Percentiles rank a stretch among this genome's conserved stretches.
Conservation (phyloP, 73 alveolate genomes). For the Strombidium stylifer region DNA sequence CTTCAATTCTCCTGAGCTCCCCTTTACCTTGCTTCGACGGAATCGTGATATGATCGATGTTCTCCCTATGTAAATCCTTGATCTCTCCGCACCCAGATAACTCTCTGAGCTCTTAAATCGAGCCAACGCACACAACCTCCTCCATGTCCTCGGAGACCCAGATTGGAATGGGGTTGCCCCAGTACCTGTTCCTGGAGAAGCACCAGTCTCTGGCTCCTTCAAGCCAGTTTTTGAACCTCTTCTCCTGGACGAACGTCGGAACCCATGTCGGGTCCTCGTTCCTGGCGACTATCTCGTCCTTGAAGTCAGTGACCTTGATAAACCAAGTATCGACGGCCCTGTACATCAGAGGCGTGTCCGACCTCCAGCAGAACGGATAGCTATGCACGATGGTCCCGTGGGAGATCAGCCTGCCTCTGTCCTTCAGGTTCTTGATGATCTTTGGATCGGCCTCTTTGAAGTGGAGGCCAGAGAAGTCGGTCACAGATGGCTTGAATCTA, state of each 20-base stretch:
- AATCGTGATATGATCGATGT: constrained; percentile 95
- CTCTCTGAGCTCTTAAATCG: constrained; percentile 96
- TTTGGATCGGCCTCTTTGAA: constrained; percentile 95
- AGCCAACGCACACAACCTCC: constrained; percentile 98
- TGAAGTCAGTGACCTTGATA: constrained; percentile 97
- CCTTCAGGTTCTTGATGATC: constrained; percentile 84
- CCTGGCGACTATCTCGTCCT: constrained; percentile 86
- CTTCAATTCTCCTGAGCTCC: constrained; percentile 95
- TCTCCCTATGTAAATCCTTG: constrained; percentile 95
- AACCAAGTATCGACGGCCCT: constrained; percentile 98
- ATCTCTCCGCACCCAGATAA: constrained; percentile 89
- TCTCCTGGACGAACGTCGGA: constrained; percentile 97
- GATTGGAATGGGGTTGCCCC: constrained; percentile 99
- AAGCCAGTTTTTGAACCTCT: constrained; percentile 99
- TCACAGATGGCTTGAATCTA: constrained; percentile 86
- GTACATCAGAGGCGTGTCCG: constrained; percentile 99
- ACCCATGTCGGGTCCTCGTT: constrained; percentile 91
- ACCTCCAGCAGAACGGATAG: constrained; percentile 99
- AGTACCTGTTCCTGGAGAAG: constrained; percentile 97
- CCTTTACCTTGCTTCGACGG: constrained; percentile 99
- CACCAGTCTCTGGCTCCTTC: constrained; percentile 99
- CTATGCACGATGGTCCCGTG: constrained; percentile 89
- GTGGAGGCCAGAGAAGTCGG: constrained; percentile 90
- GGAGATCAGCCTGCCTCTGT: constrained; percentile 82
- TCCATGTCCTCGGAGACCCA: constrained; percentile 99